These are phyloP conservation scores for Annulohypoxylon bovei DNA, from an alignment of 495 filamentous ascomycete species.

Conservation along the genomic window DNA sequence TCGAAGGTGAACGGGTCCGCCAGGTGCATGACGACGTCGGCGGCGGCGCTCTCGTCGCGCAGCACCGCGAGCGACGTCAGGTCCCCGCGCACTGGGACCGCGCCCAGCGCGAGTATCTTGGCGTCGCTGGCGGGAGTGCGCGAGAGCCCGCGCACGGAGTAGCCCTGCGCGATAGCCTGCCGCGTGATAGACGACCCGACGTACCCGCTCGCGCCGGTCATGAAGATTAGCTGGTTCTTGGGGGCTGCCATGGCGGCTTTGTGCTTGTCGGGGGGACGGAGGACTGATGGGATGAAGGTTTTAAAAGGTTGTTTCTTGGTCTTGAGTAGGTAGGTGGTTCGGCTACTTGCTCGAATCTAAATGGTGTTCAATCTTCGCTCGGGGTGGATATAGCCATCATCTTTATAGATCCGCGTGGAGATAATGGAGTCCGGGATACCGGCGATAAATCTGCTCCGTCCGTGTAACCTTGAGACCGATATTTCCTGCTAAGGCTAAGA, in stretches of 20 bases:
- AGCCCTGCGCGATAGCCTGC: constrained; percentile 48
- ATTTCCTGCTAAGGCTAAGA: background rate
- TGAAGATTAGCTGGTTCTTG: constrained; percentile 49
- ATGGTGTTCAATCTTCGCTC: too few relatives aligned
- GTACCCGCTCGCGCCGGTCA: constrained; percentile 57
- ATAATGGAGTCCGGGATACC: background rate
- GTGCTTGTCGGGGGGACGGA: background rate
- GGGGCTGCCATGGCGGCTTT: constrained; percentile 22
- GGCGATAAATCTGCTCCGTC: background rate
- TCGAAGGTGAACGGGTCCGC: constrained; percentile 41
- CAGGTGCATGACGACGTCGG: constrained; percentile 53
- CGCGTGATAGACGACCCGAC: constrained; percentile 49
- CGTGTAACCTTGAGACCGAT: background rate
- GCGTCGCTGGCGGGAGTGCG: constrained; percentile 46
- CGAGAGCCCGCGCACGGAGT: constrained; percentile 51
- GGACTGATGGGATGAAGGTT: background rate
- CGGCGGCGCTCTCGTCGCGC: constrained; percentile 41
- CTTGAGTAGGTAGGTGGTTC: too few relatives aligned
- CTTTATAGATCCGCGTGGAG: background rate
- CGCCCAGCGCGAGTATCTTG: constrained; percentile 49
- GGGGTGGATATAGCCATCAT: too few relatives aligned
- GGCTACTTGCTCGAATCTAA: too few relatives aligned
- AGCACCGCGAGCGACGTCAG: constrained; percentile 49
- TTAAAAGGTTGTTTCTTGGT: background rate
- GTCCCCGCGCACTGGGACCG: constrained; percentile 49